Evolutionary conservation across 139 green algal species (phyloP), one percentile per base, ranked within the genome.

Genomic region (Volvox africanus): DNA sequence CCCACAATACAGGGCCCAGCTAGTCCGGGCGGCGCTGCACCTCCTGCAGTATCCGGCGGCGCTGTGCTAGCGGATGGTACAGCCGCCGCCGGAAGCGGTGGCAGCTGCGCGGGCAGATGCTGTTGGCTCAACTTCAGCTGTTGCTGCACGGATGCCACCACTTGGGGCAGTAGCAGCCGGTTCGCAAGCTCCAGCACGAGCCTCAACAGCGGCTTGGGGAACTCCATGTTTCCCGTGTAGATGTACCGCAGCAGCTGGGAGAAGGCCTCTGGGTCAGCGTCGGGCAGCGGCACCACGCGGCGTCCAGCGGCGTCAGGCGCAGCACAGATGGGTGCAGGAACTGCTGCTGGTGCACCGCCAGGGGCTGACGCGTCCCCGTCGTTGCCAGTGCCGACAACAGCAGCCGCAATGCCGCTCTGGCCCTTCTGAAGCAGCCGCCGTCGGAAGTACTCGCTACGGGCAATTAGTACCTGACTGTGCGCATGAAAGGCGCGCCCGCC

Each of bases 111-210:
- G 26, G 2, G 26, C 22, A 11, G 71, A 33, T 79, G 61, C 78
- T 80, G 67, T 32, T 44, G 30, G 2, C 5, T 61, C 0, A 77
- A 30, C 61, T 76, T 61, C 83, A 80, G 83, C 83, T 44, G 83
- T 14, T 30, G 36, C 22, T 32, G 67, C 24, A 80, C 2, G 22
- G 26, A 17, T 2, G 22, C 67, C 22, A 61, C 83, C 67, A 80
- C 16, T 14, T 65, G 36, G 26, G 24, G 33, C 85, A 89, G 71
- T 26, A 33, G 44, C 37, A 89, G 36, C 44, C 44, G 69, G 24
- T 82, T 76, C 17, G 69, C 69, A 44, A 89, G 85, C 85, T 22
- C 69, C 69, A 89, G 69, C 26, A 89, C 2, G 61, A 71, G n/a
- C 37, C 44, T 20, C 26, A 89, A 30, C 85, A 61, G 28, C 26